A percentile compares a stretch with the other conserved stretches of the same genome.
These are phyloP conservation scores for Calocybe gangraenosa DNA, from an alignment of 768 basidiomycete species.

Conservation along the genomic window DNA sequence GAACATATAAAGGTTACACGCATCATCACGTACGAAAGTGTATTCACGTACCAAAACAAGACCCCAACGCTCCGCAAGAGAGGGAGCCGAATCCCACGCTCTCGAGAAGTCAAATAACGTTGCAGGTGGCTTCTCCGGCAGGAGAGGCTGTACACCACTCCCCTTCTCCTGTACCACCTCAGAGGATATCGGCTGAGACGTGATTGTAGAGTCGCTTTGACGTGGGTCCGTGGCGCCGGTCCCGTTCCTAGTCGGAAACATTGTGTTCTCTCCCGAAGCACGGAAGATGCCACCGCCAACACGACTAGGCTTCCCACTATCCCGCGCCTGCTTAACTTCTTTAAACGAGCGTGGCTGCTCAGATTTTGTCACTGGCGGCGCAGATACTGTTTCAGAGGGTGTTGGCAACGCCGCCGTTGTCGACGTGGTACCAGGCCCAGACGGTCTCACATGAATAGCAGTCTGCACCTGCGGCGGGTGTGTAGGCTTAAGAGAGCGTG, in stretches of 20 bases:
- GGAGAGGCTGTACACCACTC: neutral
- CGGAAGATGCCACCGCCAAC: slow-evolving; percentile 76
- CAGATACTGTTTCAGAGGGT: slow-evolving; percentile 2
- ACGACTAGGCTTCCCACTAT: slow-evolving; percentile 36
- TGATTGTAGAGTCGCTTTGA: slow-evolving; percentile 3
- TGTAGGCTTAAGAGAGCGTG: slow-evolving; percentile 24
- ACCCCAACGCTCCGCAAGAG: slow-evolving; percentile 47
- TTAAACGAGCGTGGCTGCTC: slow-evolving; percentile 39
- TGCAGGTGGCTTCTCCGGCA: slow-evolving; percentile 26
- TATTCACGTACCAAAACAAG: slow-evolving; percentile 49
- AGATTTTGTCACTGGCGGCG: slow-evolving; percentile 14
- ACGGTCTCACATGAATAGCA: slow-evolving; percentile 1
- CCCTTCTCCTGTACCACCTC: neutral
- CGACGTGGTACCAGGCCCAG: slow-evolving; percentile 7
- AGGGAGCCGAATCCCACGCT: slow-evolving; percentile 45
- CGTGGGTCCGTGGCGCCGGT: slow-evolving; percentile 5
- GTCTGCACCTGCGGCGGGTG: slow-evolving; percentile 1
- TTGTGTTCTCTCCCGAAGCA: slow-evolving; percentile 52
- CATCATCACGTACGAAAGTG: neutral
- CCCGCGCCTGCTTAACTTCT: slow-evolving; percentile 56
- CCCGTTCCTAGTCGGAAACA: slow-evolving; percentile 39
- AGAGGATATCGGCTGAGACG: neutral
- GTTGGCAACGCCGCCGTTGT: slow-evolving; percentile 4
- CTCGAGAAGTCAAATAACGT: slow-evolving; percentile 63
- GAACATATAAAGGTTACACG: neutral